Base-by-base conservation (phyloP, 75 land plant species). In the Larix kaempferi region DNA sequence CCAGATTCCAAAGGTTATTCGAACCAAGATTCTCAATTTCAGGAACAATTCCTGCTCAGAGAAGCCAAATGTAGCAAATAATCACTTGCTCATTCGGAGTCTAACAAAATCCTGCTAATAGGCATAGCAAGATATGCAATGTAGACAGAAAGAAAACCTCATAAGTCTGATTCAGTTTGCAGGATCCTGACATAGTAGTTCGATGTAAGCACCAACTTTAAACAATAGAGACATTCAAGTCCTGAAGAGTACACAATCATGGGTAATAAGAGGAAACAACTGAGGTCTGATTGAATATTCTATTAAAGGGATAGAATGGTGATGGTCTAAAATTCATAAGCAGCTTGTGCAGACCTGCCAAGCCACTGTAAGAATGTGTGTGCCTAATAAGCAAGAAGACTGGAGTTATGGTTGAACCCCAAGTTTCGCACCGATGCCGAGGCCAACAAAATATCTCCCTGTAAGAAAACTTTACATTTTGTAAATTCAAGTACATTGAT, bases 361-460 rank as follows among this genome's bases (percentile, higher is more conserved):
- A 85, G 77, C 52, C 75, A 80, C 78, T 79, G 59, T 78, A 79
- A 25, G 76, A 76, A 63, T 65, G 60, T 29, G 71, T n/a, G 12
- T 59, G 39, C 2, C 7, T 8, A 26, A 12, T 4, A n/a, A 26
- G 16, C 29, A 65, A 44, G 21, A 15, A 21, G 44, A 33, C 13
- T 19, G 21, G 57, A 26, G 57, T 14, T 54, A 56, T 13, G 37
- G 6, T 29, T 25, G 33, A 15, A 11, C n/a, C 41, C 26, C 22
- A 57, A 56, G 27, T 15, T 7, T 52, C 27, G 14, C 26, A 23
- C 33, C 14, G 8, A 16, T 10, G 19, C 6, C 49, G 55, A 79
- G 21, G 22, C 75, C 54, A 49, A 49, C 54, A 49, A 49, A 8
- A 8, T 8, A 49, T 49, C 54, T 11, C 54, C 54, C 6, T 61